Evolutionary conservation across 371 early-diverging fungal species (phyloP), one percentile per base, ranked within the genome.

Genomic region (Mortierella sp.): DNA sequence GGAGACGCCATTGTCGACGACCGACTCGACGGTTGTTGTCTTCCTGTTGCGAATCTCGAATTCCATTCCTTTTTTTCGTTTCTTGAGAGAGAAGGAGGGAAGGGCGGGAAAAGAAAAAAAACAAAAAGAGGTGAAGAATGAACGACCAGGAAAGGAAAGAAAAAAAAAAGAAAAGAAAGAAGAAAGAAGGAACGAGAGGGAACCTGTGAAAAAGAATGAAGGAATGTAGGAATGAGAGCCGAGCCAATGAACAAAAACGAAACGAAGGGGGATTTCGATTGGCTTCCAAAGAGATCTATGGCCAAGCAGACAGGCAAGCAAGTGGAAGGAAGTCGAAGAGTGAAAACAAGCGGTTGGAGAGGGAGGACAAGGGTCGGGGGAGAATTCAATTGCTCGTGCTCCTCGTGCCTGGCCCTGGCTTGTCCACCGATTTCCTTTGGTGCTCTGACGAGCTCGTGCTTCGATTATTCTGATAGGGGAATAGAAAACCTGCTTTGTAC

Each of bases 41-140:
- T 79, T 85, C 77, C 85, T 78, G 75, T 85, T 81, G 71, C 85
- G 85, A 71, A 85, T 76, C 79, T 81, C 85, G 48, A 81, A 79
- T 46, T 85, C 85, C 85, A 85, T 84, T 54, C 35, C 41, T 65
- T 68, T 46, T 41, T 71, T 65, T 38, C 18, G 12, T 43, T 14
- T 43, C n/a, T 10, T 4, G 14, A 32, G 16, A 32, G 16, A 48
- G 48, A 75, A 27, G 35, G 21, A n/a, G 41, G 49, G 63, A 21
- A 21, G 63, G 35, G 48, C 21, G 68, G 24, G 51, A 43, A 41
- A 38, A 41, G 35, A 21, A 63, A 63, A 63, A 6, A 38, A 5
- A 35, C 1, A 38, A 21, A 21, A 38, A 49, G 18, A 43, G 10
- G 43, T 38, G 18, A 41, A 46, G 41, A 38, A 56, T 41, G 24